phyloP scores from a whole-genome alignment of 345 rosid genomes.

The Camelina hispida region DNA sequence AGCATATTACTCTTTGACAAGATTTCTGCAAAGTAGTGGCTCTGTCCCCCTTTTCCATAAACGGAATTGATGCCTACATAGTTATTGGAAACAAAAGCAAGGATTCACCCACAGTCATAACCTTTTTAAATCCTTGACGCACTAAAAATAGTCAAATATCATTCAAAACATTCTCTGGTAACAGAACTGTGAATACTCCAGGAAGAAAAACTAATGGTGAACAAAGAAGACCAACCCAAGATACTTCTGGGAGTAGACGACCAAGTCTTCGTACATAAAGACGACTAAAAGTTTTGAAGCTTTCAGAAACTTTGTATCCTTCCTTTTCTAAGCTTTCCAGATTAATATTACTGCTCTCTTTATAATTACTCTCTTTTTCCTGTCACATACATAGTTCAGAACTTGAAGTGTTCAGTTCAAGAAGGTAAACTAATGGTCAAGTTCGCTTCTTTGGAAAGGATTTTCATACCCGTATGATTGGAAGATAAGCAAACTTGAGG shows the following conservation, averaged over 20 bases:
- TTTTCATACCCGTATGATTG: slow-evolving; percentile 51
- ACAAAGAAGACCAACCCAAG: slow-evolving; percentile 58
- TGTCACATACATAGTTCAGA: slow-evolving; percentile 32
- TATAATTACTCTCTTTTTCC: slow-evolving; percentile 61
- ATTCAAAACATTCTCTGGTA: not conserved
- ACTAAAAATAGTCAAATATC: not conserved
- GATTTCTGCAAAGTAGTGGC: slow-evolving; percentile 61
- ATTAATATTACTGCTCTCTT: slow-evolving; percentile 57
- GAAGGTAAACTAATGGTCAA: not conserved
- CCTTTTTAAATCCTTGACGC: not conserved
- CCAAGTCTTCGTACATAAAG: slow-evolving; percentile 74
- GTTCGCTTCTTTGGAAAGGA: not conserved
- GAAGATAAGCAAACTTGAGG: slow-evolving; percentile 68
- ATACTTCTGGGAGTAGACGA: slow-evolving; percentile 80
- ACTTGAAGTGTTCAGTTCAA: not conserved
- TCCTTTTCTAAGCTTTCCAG: too few species aligned
- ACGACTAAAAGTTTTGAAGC: slow-evolving; percentile 53
- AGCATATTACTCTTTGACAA: slow-evolving; percentile 68
- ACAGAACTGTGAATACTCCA: not conserved
- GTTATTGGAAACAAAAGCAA: not conserved
- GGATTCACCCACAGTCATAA: not conserved
- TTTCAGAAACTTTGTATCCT: too few species aligned
- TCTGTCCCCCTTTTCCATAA: slow-evolving; percentile 72
- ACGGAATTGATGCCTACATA: slow-evolving; percentile 61
- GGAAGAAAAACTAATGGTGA: not conserved